Percentiles rank a stretch among this genome's conserved stretches.
These are phyloP conservation scores for Leishmania arabica DNA, from an alignment of 208 protist species.

Conservation along the genomic window DNA sequence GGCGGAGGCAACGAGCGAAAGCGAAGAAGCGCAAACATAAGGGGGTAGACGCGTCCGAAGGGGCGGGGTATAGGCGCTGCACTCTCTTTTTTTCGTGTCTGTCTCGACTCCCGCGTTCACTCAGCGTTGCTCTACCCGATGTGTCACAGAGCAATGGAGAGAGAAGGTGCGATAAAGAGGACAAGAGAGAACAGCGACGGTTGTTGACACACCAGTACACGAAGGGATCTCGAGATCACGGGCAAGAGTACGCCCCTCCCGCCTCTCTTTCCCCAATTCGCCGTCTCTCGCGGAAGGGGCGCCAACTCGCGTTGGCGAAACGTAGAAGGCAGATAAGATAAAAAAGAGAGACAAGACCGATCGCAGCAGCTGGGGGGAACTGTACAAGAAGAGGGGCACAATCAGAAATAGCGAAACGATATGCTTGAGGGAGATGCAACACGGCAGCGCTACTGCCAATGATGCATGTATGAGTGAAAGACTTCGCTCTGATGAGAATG, in stretches of 20 bases:
- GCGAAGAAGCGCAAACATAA: background rate
- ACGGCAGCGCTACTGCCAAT: background rate
- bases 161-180: conserved; percentile 1
- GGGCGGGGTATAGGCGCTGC: too few species aligned
- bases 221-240: background rate
- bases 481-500: background rate
- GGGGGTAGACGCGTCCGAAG: background rate
- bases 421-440: background rate
- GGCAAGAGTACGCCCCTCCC: background rate
- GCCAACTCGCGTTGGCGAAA: background rate
- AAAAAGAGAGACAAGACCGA: background rate
- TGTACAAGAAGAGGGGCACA: background rate
- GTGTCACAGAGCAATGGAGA: background rate
- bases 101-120: background rate
- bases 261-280: background rate
- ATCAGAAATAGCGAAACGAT: background rate
- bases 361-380: background rate
- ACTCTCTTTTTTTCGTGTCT: background rate
- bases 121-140: background rate
- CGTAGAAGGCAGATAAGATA: background rate
- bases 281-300: background rate
- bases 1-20: background rate
- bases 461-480: background rate
- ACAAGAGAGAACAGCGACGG: background rate
- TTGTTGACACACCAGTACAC: background rate